Evolutionary conservation across 169 alveolate species (phyloP).

Genomic region (Plasmodium adleri): DNA sequence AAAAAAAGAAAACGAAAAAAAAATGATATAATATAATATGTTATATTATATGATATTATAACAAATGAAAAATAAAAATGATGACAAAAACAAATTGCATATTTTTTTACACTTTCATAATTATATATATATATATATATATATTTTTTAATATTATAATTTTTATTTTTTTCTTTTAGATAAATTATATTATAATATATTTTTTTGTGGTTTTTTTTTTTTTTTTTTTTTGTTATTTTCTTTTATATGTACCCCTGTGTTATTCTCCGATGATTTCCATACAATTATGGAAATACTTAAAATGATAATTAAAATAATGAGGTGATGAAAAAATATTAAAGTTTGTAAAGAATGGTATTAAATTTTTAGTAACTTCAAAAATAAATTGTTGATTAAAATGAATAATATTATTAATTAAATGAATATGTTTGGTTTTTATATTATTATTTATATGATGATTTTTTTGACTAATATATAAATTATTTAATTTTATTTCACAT

Average conservation of each 20-base stretch:
- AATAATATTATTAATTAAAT: constrained; percentile 27
- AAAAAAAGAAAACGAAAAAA: too few relatives aligned
- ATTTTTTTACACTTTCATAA: too few relatives aligned
- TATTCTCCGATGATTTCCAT: constrained; percentile 8
- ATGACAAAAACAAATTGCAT: too few relatives aligned
- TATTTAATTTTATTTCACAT: constrained; percentile 72
- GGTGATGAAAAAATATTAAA: constrained; percentile 73
- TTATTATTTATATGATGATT: constrained; percentile 1
- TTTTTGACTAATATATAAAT: constrained; percentile 30
- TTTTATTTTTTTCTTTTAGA: too few relatives aligned
- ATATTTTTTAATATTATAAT: too few relatives aligned
- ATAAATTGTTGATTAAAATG: constrained; percentile 26
- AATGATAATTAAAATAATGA: constrained; percentile 65
- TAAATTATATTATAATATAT: too few relatives aligned
- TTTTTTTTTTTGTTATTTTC: neutral
- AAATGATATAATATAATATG: too few relatives aligned
- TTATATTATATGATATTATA: too few relatives aligned
- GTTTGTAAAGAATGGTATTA: constrained; percentile 47
- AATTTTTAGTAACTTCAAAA: constrained; percentile 48
- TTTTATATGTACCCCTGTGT: neutral
- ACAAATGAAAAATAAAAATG: too few relatives aligned
- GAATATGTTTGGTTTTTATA: neutral
- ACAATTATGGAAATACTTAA: constrained; percentile 34
- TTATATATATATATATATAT: too few relatives aligned
- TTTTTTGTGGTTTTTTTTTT: too few relatives aligned